Evolutionary conservation across 106 monocot genomes (phyloP), one percentile per base, ranked within the genome.

Genomic region (Iris macrosiphon): DNA sequence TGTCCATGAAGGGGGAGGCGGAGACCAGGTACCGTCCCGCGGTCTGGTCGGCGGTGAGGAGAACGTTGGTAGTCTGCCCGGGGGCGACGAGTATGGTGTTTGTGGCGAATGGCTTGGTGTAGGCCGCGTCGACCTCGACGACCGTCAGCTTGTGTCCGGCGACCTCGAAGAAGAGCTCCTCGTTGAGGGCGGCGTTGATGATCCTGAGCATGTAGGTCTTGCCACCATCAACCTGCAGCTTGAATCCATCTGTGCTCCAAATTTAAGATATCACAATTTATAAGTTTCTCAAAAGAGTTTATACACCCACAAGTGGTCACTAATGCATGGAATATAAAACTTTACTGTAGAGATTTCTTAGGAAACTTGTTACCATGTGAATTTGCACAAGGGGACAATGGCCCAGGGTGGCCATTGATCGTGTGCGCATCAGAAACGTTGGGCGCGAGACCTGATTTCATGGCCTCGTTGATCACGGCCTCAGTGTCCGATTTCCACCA

Each of bases 21-120:
- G 75, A 55, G 55, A 84, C 48, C 2, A 84, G 37, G 55, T 75
- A 84, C 8, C 45, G 22, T 3, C 72, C 79, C 6, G 52, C 19
- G 10, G 13, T 24, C 15, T 53, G 64, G 52, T 75, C 46, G 19
- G 84, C 68, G 6, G 52, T 54, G 40, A 84, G 64, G 49, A 84
- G 75, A 20, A 75, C 79, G 57, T 75, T 84, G 35, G 72, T 79
- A 54, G 84, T 84, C 60, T 84, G 84, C 28, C 84, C 84, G 0
- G 79, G 84, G 10, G 75, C 43, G 63, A 84, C 40, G 13, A 84
- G 38, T 4, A 79, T 3, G 38, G 72, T 72, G 64, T 64, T 47
- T 18, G 68, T 72, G 8, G 14, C 52, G 71, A 85, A 85, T 28
- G 79, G 84, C 37, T 85, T 85, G 54, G 60, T 65, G 69, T 75